A percentile compares a stretch with the other conserved stretches of the same genome.
These are phyloP conservation scores for Penicillium sp. DNA, from an alignment of 2,329 filamentous ascomycete genomes.

Conservation along the genomic window DNA sequence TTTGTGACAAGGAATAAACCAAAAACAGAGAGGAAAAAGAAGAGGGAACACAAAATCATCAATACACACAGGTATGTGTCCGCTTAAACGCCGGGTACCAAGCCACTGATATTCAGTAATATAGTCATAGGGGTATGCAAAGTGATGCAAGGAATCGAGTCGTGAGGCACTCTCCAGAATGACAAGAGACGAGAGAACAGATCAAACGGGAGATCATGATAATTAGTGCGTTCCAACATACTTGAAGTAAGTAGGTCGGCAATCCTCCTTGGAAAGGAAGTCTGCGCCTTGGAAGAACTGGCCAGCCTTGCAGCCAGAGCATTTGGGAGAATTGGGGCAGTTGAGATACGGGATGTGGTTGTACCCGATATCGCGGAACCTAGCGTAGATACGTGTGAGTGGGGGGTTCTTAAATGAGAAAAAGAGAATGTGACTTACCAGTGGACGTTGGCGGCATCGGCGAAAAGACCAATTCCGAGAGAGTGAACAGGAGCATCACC, in stretches of 20 bases:
- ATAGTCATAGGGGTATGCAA: conserved; percentile 28
- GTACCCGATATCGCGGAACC: conserved; percentile 99
- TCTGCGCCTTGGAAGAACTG: conserved; percentile 84
- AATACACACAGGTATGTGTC: conserved; percentile 26
- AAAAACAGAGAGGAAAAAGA: conserved; percentile 4
- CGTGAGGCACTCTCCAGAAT: conserved; percentile 15
- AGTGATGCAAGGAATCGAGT: conserved; percentile 23
- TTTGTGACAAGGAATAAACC: conserved; percentile 13
- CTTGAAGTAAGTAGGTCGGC: conserved; percentile 95
- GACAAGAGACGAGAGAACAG: conserved; percentile 15
- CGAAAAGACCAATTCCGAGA: conserved; percentile 87
- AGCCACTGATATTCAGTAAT: conserved; percentile 21
- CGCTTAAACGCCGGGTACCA: conserved; percentile 30
- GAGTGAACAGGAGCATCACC: conserved; percentile 97
- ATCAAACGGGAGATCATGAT: conserved; percentile 6
- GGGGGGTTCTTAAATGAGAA: background rate
- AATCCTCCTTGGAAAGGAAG: conserved; percentile 87
- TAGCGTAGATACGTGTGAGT: conserved; percentile 40
- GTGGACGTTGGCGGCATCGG: conserved; percentile 85
- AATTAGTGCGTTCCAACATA: conserved; percentile 75
- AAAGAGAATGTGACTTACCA: conserved; percentile 61
- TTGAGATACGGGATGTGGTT: conserved; percentile 99
- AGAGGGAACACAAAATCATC: conserved; percentile 21
- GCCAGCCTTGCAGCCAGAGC: conserved; percentile 80
- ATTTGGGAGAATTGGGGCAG: conserved; percentile 95